Percentiles rank a stretch among this genome's conserved stretches.
phyloP scores from a whole-genome alignment of 2,329 filamentous ascomycete species.

The Trichoderma atrobrunneum region DNA sequence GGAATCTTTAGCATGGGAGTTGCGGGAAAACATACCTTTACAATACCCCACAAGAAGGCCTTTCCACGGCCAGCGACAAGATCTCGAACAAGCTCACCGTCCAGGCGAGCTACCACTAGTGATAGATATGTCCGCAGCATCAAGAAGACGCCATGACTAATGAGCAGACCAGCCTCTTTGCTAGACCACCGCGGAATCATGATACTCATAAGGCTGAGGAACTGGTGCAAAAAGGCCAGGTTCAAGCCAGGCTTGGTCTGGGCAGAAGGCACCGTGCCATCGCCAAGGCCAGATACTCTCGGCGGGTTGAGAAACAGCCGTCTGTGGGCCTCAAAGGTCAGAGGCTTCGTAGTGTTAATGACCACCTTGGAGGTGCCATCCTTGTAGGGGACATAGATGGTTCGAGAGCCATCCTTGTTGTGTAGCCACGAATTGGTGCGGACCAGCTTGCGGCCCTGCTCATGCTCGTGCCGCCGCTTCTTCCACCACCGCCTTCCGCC shows the following conservation, averaged over 20 bases:
- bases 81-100: slow-evolving; percentile 94
- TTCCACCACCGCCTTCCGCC: slow-evolving; percentile 78
- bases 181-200: slow-evolving; percentile 95
- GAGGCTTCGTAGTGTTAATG: slow-evolving; percentile 83
- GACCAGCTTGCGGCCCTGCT: slow-evolving; percentile 77
- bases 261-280: slow-evolving; percentile 75
- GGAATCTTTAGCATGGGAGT: neutral
- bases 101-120: slow-evolving; percentile 84
- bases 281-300: slow-evolving; percentile 71
- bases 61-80: slow-evolving; percentile 92
- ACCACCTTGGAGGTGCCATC: slow-evolving; percentile 84
- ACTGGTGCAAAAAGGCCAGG: slow-evolving; percentile 93
- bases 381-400: slow-evolving; percentile 92
- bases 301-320: slow-evolving; percentile 90
- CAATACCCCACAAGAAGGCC: slow-evolving; percentile 80
- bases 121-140: slow-evolving; percentile 93
- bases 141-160: slow-evolving; percentile 86
- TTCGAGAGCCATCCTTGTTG: slow-evolving; percentile 91
- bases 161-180: slow-evolving; percentile 86
- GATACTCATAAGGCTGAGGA: slow-evolving; percentile 91
- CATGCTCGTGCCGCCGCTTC: slow-evolving; percentile 69
- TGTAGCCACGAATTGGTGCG: slow-evolving; percentile 88
- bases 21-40: slow-evolving; percentile 56
- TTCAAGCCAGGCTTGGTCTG: slow-evolving; percentile 94
- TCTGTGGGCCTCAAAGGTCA: slow-evolving; percentile 95